Conservation (phyloP, 768 basidiomycete species). For the Amanita brunnescens region DNA sequence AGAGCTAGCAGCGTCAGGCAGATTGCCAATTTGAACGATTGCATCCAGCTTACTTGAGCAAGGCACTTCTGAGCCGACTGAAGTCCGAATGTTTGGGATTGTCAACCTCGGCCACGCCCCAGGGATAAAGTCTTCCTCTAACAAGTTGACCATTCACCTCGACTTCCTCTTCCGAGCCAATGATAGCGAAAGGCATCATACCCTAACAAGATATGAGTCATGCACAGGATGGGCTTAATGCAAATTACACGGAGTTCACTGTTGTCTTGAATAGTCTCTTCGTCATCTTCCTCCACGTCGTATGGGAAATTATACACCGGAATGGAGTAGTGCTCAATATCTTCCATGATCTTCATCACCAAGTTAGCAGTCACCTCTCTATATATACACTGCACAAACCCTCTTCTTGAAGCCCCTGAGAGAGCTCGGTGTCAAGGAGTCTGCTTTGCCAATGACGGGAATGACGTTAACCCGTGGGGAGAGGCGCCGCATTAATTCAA, state of each 20-base stretch:
- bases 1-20: conserved; percentile 43
- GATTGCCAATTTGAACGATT: not conserved
- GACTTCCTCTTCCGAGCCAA: conserved; percentile 96
- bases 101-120: conserved; percentile 98
- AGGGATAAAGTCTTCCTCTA: conserved; percentile 93
- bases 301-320: conserved; percentile 99
- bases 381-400: conserved; percentile 28
- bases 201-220: conserved; percentile 37
- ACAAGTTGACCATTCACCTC: conserved; percentile 87
- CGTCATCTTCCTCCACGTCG: conserved; percentile 98
- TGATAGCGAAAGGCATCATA: conserved; percentile 91
- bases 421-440: conserved; percentile 89
- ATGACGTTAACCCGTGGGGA: conserved; percentile 99
- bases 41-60: conserved; percentile 61
- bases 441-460: conserved; percentile 95
- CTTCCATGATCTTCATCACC: conserved; percentile 87
- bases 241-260: conserved; percentile 74
- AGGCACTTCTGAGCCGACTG: conserved; percentile 81
- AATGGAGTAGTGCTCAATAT: conserved; percentile 97
- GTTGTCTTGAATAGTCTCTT: conserved; percentile 97
- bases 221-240: conserved; percentile 1
- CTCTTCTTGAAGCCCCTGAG: conserved; percentile 95
- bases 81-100: conserved; percentile 99
- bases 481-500: conserved; percentile 96
- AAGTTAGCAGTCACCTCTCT: not conserved